A percentile compares a stretch with the other conserved stretches of the same genome.
Evolutionary conservation across 192 early-diverging fungal genomes (phyloP).

Genomic region (Coemansia sp.): DNA sequence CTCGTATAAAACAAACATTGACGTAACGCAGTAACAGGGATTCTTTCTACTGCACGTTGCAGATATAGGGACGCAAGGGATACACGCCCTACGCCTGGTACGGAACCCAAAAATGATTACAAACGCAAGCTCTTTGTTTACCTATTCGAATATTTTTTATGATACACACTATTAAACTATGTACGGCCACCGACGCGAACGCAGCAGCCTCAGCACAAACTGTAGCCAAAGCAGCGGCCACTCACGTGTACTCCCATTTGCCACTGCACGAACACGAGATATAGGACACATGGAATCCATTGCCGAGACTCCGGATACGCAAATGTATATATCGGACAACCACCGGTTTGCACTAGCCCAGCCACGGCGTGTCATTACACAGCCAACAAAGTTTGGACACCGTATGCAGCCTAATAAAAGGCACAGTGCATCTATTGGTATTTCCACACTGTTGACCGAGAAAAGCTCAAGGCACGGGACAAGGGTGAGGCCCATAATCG

Average conservation of each 20-base stretch:
- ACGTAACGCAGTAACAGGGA: neutral
- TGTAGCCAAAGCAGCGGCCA: constrained; percentile 34
- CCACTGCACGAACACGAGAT: constrained; percentile 23
- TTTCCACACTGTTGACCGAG: constrained; percentile 14
- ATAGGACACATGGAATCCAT: constrained; percentile 8
- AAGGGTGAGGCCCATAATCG: constrained; percentile 36
- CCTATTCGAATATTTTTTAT: neutral
- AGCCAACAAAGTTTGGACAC: neutral
- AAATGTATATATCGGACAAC: constrained; percentile 9
- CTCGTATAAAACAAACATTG: neutral
- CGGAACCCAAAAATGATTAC: neutral
- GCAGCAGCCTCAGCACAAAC: constrained; percentile 41
- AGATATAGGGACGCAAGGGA: neutral
- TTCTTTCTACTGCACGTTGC: neutral
- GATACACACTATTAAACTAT: neutral
- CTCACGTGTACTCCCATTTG: constrained; percentile 42
- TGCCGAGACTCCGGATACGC: constrained; percentile 6
- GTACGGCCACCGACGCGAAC: constrained; percentile 26
- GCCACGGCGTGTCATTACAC: constrained; percentile 37
- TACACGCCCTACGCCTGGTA: neutral
- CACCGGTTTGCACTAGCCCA: constrained; percentile 38
- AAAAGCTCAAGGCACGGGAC: neutral
- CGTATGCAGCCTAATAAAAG: neutral
- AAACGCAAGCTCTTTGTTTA: neutral
- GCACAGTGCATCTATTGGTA: constrained; percentile 20